Evolutionary conservation across 164 flowering plant genomes (phyloP).

Genomic region (Akebia trifoliata): DNA sequence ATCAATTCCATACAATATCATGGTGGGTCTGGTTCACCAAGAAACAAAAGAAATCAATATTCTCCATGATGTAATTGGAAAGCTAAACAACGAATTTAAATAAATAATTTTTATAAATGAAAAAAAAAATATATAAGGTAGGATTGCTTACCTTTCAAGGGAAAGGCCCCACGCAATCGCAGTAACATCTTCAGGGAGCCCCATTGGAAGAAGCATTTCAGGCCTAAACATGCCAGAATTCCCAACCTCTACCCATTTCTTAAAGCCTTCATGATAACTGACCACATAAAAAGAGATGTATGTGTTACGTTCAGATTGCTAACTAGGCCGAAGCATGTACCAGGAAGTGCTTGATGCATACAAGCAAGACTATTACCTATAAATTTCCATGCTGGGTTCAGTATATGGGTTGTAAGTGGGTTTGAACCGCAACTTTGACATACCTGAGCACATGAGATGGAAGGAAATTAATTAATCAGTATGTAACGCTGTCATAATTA

Average conservation of each 20-base stretch:
- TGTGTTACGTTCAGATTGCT: neutral
- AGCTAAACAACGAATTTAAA: neutral
- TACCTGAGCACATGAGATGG: slow-evolving; percentile 41
- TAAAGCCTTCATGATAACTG: slow-evolving; percentile 90
- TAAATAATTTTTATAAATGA: neutral
- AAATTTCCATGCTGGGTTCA: slow-evolving; percentile 98
- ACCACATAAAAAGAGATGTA: neutral
- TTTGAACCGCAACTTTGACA: slow-evolving; percentile 82
- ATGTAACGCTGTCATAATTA: too few relatives aligned
- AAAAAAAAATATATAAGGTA: neutral
- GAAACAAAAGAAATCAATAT: neutral
- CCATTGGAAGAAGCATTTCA: slow-evolving; percentile 98
- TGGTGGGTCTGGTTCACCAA: slow-evolving; percentile 69
- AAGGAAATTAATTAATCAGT: neutral
- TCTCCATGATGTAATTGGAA: neutral
- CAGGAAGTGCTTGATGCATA: neutral
- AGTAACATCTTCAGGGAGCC: slow-evolving; percentile 89
- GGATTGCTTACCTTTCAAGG: slow-evolving; percentile 65
- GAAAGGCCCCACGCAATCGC: slow-evolving; percentile 99
- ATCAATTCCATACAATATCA: slow-evolving; percentile 86
- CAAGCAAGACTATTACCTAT: slow-evolving; percentile 46
- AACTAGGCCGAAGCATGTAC: slow-evolving; percentile 3
- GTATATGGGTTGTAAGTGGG: slow-evolving; percentile 98
- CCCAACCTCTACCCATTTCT: slow-evolving; percentile 96
- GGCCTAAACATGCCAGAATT: slow-evolving; percentile 99